These are phyloP conservation scores for Ceratocystis diversiconidia DNA, from an alignment of 2,329 filamentous ascomycete species.

Conservation along the genomic window DNA sequence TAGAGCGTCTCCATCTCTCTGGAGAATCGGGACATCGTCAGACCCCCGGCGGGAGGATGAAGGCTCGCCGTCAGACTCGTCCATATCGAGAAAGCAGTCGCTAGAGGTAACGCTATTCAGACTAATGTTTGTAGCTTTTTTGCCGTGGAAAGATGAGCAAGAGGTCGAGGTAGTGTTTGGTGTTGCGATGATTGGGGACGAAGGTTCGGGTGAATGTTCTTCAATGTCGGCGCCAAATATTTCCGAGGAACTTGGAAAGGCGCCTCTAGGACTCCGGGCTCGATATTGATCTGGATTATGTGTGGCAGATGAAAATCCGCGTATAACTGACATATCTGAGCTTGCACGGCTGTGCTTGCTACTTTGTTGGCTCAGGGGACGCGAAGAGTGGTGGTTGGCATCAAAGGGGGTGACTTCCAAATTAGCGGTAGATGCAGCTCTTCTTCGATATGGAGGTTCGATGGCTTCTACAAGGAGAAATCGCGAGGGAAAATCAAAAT, in stretches of 20 bases:
- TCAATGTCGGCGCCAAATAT: slow-evolving; percentile 27
- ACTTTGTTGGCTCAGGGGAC: slow-evolving; percentile 41
- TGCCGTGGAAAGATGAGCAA: slow-evolving; percentile 14
- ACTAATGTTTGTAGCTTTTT: slow-evolving; percentile 36
- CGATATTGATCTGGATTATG: slow-evolving; percentile 29
- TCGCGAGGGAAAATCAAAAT: slow-evolving; percentile 18
- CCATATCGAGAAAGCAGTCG: slow-evolving; percentile 50
- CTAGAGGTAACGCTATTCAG: slow-evolving; percentile 32
- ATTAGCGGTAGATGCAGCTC: slow-evolving; percentile 48
- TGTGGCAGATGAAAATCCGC: slow-evolving; percentile 37
- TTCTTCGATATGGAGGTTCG: slow-evolving; percentile 32
- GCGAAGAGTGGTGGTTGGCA: slow-evolving; percentile 27
- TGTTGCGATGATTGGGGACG: background rate
- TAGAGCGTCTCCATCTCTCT: slow-evolving; percentile 49
- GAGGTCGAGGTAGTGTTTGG: slow-evolving; percentile 9
- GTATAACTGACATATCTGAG: slow-evolving; percentile 51
- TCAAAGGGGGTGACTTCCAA: slow-evolving; percentile 39
- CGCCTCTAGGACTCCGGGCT: slow-evolving; percentile 33
- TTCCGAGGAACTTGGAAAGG: slow-evolving; percentile 25
- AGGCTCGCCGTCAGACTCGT: slow-evolving; percentile 56
- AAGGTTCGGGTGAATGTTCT: slow-evolving; percentile 5
- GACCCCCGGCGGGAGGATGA: slow-evolving; percentile 36
- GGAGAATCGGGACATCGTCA: slow-evolving; percentile 52
- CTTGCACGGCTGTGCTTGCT: slow-evolving; percentile 57
- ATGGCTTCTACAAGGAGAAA: slow-evolving; percentile 12